Percentiles rank a stretch among this genome's conserved stretches.
phyloP scores from a whole-genome alignment of 352 stramenopile genomes.

The Pythium periplocum region DNA sequence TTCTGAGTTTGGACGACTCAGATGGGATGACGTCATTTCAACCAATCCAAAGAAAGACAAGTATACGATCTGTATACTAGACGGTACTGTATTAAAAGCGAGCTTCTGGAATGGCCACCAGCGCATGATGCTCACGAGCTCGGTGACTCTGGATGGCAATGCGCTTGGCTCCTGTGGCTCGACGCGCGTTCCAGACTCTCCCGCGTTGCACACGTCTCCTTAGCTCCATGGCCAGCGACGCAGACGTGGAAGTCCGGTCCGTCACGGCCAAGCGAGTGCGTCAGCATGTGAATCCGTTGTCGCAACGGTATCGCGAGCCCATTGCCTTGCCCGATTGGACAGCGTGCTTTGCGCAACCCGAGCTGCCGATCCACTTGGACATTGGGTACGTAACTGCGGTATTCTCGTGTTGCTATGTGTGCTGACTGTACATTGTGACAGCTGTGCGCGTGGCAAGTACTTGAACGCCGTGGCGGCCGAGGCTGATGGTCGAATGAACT shows the following conservation, averaged over 20 bases:
- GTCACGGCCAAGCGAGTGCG: slow-evolving; percentile 52
- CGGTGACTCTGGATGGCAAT: no score
- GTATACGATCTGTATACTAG: no score
- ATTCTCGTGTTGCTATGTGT: slow-evolving; percentile 4
- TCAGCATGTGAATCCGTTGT: slow-evolving; percentile 83
- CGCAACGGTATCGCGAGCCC: slow-evolving; percentile 53
- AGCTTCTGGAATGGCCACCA: no score
- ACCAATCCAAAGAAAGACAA: no score
- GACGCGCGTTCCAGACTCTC: no score
- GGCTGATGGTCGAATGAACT: slow-evolving; percentile 39
- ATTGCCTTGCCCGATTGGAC: slow-evolving; percentile 62
- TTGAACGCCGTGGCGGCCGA: slow-evolving; percentile 55
- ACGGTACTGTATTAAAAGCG: no score
- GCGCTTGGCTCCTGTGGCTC: no score
- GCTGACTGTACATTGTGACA: slow-evolving; percentile 1
- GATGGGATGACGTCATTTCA: no score
- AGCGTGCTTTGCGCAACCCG: slow-evolving; percentile 32
- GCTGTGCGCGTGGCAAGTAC: slow-evolving; percentile 64
- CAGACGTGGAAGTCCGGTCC: neutral
- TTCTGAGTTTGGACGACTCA: no score
- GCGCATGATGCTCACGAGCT: no score
- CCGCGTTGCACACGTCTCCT: no score
- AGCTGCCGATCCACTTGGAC: slow-evolving; percentile 74
- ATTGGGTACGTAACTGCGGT: slow-evolving; percentile 64
- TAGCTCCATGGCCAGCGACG: neutral